These are phyloP conservation scores for Boletus vinaceobasis DNA, from an alignment of 768 basidiomycete species.

Conservation along the genomic window DNA sequence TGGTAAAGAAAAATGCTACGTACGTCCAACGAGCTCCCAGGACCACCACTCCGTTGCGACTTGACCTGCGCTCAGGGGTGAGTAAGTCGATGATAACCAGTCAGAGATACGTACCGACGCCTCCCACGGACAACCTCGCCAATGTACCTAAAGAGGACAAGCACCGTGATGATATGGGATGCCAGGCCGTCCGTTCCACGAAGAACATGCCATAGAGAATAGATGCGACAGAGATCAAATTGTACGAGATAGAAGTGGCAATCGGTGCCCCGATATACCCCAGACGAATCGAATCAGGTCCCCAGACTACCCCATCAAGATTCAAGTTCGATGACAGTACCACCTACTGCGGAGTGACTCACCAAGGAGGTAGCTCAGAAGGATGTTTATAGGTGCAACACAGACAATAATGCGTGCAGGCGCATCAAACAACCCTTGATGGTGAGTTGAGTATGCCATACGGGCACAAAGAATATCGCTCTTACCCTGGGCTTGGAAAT, in stretches of 20 bases:
- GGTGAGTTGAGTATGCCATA: not conserved
- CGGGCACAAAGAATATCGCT: slow-evolving; percentile 30
- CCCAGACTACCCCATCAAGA: slow-evolving; percentile 73
- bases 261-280: slow-evolving; percentile 94
- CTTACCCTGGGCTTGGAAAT: slow-evolving; percentile 77
- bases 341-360: slow-evolving; percentile 2
- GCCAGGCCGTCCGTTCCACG: slow-evolving; percentile 76
- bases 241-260: slow-evolving; percentile 84
- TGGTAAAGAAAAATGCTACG: slow-evolving; percentile 1
- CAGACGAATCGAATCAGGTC: slow-evolving; percentile 72
- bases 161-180: slow-evolving; percentile 64
- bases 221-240: slow-evolving; percentile 64
- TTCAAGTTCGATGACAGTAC: slow-evolving; percentile 31
- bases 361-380: slow-evolving; percentile 84
- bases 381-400: slow-evolving; percentile 80
- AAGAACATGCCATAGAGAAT: slow-evolving; percentile 61
- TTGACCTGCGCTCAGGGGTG: slow-evolving; percentile 44
- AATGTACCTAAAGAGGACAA: slow-evolving; percentile 68
- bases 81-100: not conserved
- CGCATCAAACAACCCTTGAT: slow-evolving; percentile 70
- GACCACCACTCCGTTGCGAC: slow-evolving; percentile 95
- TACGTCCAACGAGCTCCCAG: slow-evolving; percentile 77
- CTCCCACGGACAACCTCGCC: slow-evolving; percentile 74
- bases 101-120: slow-evolving; percentile 49
- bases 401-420: slow-evolving; percentile 81